These are phyloP conservation scores for Diospyros lotus DNA, from an alignment of 148 eudicot genomes.

Conservation along the genomic window DNA sequence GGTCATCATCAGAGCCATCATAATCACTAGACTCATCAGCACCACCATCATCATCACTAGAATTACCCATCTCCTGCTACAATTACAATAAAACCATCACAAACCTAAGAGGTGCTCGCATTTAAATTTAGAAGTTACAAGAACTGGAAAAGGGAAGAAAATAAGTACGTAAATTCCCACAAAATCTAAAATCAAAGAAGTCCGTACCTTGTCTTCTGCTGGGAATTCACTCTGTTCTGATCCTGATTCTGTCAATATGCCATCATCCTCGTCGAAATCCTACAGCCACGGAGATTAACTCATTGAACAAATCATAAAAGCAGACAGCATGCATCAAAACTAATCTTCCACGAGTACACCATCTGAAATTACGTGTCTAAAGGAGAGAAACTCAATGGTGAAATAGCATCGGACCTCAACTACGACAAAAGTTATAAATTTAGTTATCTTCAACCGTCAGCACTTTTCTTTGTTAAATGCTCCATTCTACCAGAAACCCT, in stretches of 20 bases:
- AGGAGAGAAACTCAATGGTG: neutral
- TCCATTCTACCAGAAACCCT: neutral
- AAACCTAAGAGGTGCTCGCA: neutral
- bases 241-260: conserved; percentile 29
- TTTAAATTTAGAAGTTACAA: neutral
- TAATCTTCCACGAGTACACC: too few relatives aligned
- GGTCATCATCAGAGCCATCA: conserved; percentile 14
- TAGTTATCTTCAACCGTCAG: neutral
- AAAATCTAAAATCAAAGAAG: too few relatives aligned
- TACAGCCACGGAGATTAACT: conserved; percentile 2
- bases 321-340: neutral
- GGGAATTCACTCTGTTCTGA: conserved; percentile 27
- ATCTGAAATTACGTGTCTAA: neutral
- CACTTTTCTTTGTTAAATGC: too few relatives aligned
- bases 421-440: neutral
- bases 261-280: conserved; percentile 31
- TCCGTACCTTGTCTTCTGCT: conserved; percentile 48
- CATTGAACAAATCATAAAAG: neutral
- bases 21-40: conserved; percentile 23
- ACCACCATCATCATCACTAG: conserved; percentile 12
- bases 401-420: too few relatives aligned
- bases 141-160: neutral
- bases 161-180: neutral
- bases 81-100: neutral
- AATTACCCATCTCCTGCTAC: conserved; percentile 20